Evolutionary conservation across 441 rosid genomes (phyloP), one percentile per base, ranked within the genome.

Genomic region (Populus hybrid): DNA sequence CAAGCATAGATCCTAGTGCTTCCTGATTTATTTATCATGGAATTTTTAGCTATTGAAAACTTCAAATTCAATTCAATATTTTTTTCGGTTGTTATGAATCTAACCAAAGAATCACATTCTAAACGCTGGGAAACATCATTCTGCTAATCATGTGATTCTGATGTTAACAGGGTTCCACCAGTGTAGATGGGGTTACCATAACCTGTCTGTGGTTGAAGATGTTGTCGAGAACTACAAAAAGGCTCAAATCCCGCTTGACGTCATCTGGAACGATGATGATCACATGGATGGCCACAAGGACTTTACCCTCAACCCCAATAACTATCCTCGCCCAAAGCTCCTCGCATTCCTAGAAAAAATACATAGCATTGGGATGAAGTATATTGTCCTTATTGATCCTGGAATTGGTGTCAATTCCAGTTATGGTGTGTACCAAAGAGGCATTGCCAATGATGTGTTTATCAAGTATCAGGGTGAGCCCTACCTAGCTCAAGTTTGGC

Each of bases 131-230:
- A 57, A 57, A 24, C 21, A 59, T 63, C 53, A 73, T 23, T 70
- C 28, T 24, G 32, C 53, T 67, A 34, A 8, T 57, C 76, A 34
- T 65, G 50, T 74, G 70, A 1, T 76, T 75, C 63, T 77, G 78
- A 34, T 81, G 50, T 70, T 67, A 81, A 65, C 88, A 94, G 97
- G 98, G 36, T 96, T 96, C 86, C 98, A 96, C 82, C 98, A 94
- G 81, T 96, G 99, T 77, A 87, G 98, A 83, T 96, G 99, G 99
- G 99, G 99, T 73, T 96, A 96, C 87, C 98, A 84, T 84, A 96
- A 96, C 84, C 83, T 96, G 72, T 94, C 99, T 21, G 97, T 92
- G 5, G 89, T 94, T 7, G 99, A 96, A 87, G 98, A 96, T 34
- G 99, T 96, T 7, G 99, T 96, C 0, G 94, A 85, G 32, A 94